Conservation (phyloP, 108 stramenopile species). For the Pseudonitzschia multistriata region DNA sequence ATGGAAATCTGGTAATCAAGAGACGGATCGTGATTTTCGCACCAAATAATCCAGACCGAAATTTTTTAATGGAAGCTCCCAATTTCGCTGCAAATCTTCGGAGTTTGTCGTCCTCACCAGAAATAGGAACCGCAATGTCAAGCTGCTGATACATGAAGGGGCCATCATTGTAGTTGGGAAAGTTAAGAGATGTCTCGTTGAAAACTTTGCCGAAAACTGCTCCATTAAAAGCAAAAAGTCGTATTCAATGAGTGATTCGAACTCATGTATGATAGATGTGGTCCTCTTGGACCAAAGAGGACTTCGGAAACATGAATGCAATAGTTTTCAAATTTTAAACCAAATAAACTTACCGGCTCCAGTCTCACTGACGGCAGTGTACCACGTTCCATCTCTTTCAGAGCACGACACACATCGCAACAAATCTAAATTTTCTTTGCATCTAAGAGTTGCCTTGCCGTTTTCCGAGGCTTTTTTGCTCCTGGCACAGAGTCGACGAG, state of each 20-base stretch:
- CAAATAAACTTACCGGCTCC: background rate
- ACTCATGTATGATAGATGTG: background rate
- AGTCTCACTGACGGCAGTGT: conserved; percentile 13
- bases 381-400: conserved; percentile 26
- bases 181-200: conserved; percentile 1
- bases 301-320: background rate
- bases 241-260: background rate
- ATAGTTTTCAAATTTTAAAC: background rate
- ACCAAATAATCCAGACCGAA: conserved; percentile 18
- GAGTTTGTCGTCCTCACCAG: conserved; percentile 26
- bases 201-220: conserved; percentile 14
- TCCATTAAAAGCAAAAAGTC: too few relatives aligned
- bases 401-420: conserved; percentile 18
- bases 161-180: conserved; percentile 31
- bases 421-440: conserved; percentile 23
- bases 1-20: conserved; percentile 21
- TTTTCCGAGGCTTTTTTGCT: conserved; percentile 10
- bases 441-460: background rate
- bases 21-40: conserved; percentile 24
- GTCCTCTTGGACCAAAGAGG: background rate
- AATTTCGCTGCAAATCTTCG: conserved; percentile 16
- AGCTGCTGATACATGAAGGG: conserved; percentile 27
- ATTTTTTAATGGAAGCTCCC: conserved; percentile 18
- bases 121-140: conserved; percentile 27
- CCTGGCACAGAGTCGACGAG: conserved; percentile 3